Evolutionary conservation across 768 basidiomycete species (phyloP), one percentile per base, ranked within the genome.

Genomic region (Termitomyces sp.): DNA sequence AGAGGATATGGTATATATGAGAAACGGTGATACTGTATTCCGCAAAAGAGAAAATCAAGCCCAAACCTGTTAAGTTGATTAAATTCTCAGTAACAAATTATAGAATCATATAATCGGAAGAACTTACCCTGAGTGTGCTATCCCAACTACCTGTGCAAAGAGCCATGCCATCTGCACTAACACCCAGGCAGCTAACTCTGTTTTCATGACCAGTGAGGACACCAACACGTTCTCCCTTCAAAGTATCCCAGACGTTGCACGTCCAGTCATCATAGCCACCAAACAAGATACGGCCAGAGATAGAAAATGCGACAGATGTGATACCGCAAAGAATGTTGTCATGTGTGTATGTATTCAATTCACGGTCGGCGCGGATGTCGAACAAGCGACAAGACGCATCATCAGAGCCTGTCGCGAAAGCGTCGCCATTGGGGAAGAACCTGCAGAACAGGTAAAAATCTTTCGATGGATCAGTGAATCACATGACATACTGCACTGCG

Each of bases 211-310:
- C 96, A 39, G 95, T 93, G 61, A 99, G 76, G 54, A 99, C 97
- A 58, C 96, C 96, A 42, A 99, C 95, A 57, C 96, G 91, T 73
- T 98, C 96, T 57, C 97, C 97, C 75, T 96, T 97, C 68, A 99
- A 81, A 31, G 95, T 98, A 72, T 99, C 96, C 96, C 96, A 99
- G 54, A 98, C 96, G 70, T 99, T 99, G 80, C 94, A 95, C 65
- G 97, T 98, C 92, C 97, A 98, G 71, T 99, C 96, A 73, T 99
- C 96, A 71, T 99, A 99, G 44, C 96, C 96, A 63, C 97, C 96
- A 65, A 99, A 99, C 41, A 99, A 81, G 66, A 99, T 93, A 60
- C 96, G 91, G 39, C 96, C 96, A 30, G 95, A 98, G 65, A 93
- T 92, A 4, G 96, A 98, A 80, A 99, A 99, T 15, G 95, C 96